Percentiles rank a stretch among this genome's conserved stretches.
These are phyloP conservation scores for Plasmodium sp. DNA, from an alignment of 169 alveolate species.

Conservation along the genomic window DNA sequence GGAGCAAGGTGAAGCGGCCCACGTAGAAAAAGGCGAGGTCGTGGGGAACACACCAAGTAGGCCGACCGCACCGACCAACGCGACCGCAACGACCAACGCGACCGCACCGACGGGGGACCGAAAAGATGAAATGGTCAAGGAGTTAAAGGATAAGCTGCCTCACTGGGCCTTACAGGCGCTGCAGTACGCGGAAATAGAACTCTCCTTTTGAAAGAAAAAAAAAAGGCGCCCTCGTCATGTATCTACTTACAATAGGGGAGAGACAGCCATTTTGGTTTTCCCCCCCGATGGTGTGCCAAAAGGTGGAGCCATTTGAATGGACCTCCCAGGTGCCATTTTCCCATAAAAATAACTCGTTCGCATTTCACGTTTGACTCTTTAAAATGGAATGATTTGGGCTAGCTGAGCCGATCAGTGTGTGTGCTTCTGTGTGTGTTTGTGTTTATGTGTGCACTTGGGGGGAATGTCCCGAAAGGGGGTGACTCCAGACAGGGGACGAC, in stretches of 20 bases:
- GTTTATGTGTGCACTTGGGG: background rate
- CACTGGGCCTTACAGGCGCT: conserved; percentile 90
- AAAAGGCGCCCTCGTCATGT: background rate
- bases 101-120: no score
- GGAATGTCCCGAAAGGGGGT: background rate
- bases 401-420: background rate
- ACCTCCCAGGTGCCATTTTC: background rate
- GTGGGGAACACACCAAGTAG: background rate
- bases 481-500: background rate
- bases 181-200: conserved; percentile 47
- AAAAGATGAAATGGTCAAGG: conserved; percentile 11
- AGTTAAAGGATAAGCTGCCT: conserved; percentile 84
- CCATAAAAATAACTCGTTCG: background rate
- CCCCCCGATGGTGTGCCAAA: background rate
- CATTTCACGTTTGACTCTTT: background rate
- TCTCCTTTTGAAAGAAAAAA: conserved; percentile 26
- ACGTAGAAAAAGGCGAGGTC: background rate
- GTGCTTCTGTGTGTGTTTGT: background rate
- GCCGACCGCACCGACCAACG: background rate
- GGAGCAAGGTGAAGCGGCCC: no score
- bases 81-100: no score
- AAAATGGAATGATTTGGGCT: background rate
- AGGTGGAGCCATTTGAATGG: background rate
- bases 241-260: background rate
- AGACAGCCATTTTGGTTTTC: background rate